These are phyloP conservation scores for Aspergillus sp. DNA, from an alignment of 2,329 filamentous ascomycete species.

Conservation along the genomic window DNA sequence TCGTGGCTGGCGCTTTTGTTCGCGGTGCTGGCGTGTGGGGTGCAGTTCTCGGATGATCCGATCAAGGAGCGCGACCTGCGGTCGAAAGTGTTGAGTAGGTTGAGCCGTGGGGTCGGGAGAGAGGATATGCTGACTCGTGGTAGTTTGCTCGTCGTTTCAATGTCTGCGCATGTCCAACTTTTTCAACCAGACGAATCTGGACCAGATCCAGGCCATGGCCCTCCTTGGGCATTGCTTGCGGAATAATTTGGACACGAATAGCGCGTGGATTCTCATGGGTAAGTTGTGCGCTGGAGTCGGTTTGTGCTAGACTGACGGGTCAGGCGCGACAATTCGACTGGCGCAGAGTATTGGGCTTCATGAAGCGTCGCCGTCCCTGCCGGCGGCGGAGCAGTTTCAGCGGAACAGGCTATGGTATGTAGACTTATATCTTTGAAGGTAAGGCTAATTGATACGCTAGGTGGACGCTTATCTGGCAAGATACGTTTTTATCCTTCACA, in stretches of 20 bases:
- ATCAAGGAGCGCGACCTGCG: conserved; percentile 20
- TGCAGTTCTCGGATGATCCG: conserved; percentile 22
- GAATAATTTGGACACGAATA: conserved; percentile 23
- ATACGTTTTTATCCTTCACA: conserved; percentile 22
- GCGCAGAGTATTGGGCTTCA: conserved; percentile 25
- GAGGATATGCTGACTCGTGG: neutral
- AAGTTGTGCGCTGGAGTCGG: neutral
- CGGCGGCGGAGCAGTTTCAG: conserved; percentile 7
- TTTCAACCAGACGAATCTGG: conserved; percentile 20
- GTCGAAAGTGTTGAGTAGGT: conserved; percentile 23
- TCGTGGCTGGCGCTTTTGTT: conserved; percentile 23
- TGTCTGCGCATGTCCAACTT: conserved; percentile 23
- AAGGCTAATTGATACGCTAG: conserved; percentile 4
- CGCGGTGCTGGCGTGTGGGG: conserved; percentile 21
- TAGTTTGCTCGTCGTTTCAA: conserved; percentile 25
- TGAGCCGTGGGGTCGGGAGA: neutral
- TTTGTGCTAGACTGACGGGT: neutral
- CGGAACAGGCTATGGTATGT: conserved; percentile 10
- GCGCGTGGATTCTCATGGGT: conserved; percentile 25
- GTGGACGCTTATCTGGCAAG: conserved; percentile 22
- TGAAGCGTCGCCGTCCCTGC: conserved; percentile 9
- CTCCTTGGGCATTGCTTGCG: conserved; percentile 21
- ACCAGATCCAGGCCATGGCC: conserved; percentile 23
- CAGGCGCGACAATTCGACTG: conserved; percentile 19
- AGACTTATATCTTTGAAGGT: neutral